phyloP scores from a whole-genome alignment of 2,329 filamentous ascomycete species.

The Pseudogymnoascus pannorum region DNA sequence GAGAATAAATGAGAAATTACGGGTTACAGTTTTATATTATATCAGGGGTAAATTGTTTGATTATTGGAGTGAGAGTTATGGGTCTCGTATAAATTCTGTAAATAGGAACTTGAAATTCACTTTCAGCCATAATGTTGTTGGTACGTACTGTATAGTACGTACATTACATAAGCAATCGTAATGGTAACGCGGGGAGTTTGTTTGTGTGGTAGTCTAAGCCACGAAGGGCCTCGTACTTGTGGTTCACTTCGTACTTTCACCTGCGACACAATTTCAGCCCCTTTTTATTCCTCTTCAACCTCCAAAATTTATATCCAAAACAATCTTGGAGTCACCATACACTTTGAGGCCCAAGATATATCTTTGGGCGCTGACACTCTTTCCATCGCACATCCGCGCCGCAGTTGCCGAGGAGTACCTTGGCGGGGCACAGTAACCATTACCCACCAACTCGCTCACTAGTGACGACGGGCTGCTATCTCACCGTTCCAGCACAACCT shows the following conservation, averaged over 20 bases:
- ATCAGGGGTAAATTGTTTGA: background rate
- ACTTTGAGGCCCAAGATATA: background rate
- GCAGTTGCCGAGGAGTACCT: slow-evolving; percentile 8
- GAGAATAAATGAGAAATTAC: slow-evolving; percentile 69
- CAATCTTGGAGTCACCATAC: background rate
- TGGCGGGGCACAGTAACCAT: background rate
- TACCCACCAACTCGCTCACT: background rate
- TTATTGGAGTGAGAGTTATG: background rate
- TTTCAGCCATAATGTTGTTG: background rate
- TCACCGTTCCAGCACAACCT: slow-evolving; percentile 9
- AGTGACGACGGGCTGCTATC: slow-evolving; percentile 3
- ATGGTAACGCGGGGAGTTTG: background rate
- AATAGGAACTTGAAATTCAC: background rate
- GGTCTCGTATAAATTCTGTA: slow-evolving; percentile 1
- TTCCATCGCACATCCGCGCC: background rate
- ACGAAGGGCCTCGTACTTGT: slow-evolving; percentile 4
- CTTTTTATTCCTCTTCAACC: background rate
- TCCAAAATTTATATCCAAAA: background rate
- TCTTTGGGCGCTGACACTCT: background rate
- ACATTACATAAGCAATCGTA: background rate
- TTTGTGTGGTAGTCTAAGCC: slow-evolving; percentile 3
- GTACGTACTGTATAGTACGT: background rate
- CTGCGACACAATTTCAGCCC: background rate
- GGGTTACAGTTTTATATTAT: background rate
- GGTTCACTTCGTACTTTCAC: background rate